Conservation (phyloP, 2,329 filamentous ascomycete genomes). For the Pseudocercospora macadamiae region DNA sequence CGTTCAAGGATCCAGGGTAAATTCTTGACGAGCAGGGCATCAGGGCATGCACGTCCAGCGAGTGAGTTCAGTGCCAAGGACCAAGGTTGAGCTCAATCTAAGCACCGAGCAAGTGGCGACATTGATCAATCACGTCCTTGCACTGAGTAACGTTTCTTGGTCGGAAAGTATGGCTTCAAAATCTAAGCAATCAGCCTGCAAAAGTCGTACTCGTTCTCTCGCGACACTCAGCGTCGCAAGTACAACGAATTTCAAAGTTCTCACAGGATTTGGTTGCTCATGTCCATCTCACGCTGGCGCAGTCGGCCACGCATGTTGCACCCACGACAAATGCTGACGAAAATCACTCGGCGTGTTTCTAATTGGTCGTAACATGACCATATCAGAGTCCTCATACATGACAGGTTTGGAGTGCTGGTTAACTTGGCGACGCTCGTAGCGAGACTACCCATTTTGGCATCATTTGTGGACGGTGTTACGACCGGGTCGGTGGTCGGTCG, state of each 20-base stretch:
- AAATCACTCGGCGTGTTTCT: conserved; percentile 3
- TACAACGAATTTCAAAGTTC: not conserved
- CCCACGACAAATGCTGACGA: not conserved
- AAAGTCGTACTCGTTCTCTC: not conserved
- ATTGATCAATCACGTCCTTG: conserved; percentile 1
- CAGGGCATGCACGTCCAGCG: not conserved
- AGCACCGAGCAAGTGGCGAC: not conserved
- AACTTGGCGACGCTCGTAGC: not conserved
- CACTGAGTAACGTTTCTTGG: not conserved
- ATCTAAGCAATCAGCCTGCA: not conserved
- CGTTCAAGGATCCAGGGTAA: not conserved
- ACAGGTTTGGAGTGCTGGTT: not conserved
- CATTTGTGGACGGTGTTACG: conserved; percentile 1
- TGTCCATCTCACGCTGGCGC: not conserved
- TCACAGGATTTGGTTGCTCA: not conserved
- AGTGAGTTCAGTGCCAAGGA: conserved; percentile 9
- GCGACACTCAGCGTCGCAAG: not conserved
- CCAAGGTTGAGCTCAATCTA: not conserved
- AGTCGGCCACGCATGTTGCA: not conserved
- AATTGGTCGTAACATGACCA: not conserved
- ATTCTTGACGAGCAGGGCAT: not conserved
- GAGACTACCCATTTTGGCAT: not conserved
- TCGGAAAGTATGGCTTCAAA: not conserved
- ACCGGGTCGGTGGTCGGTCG: not conserved
- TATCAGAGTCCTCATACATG: not conserved